phyloP scores from a whole-genome alignment of 176 grass and related monocot genomes.

The Aegilops umbellulata region DNA sequence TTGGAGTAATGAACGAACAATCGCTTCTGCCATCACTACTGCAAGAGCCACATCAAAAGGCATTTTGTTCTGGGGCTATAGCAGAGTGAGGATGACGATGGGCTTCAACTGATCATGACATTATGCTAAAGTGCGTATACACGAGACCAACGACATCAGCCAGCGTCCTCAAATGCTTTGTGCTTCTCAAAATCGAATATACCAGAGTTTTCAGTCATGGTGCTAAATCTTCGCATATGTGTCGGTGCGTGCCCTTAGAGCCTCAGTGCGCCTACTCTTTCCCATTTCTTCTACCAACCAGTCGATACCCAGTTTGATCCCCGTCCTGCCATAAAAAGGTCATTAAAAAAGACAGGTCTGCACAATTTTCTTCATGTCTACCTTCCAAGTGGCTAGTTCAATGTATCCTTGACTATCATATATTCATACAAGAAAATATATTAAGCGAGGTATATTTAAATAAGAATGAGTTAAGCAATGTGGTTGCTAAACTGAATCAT shows the following conservation, averaged over 20 bases:
- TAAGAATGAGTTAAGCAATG: not conserved
- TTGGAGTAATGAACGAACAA: constrained; percentile 2
- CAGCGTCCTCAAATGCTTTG: constrained; percentile 22
- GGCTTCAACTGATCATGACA: constrained; percentile 6
- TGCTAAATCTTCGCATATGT: constrained; percentile 61
- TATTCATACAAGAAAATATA: not conserved
- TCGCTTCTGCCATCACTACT: constrained; percentile 21
- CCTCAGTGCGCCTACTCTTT: constrained; percentile 74
- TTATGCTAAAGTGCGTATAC: not conserved
- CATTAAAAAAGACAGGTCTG: not conserved
- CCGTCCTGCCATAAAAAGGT: constrained; percentile 52
- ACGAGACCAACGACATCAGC: not conserved
- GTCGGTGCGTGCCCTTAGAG: constrained; percentile 51
- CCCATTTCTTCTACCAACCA: constrained; percentile 87
- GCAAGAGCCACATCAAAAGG: constrained; percentile 21
- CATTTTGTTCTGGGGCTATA: not conserved
- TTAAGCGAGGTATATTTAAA: not conserved
- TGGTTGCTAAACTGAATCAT: not conserved
- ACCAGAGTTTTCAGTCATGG: not conserved
- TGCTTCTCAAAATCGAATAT: constrained; percentile 6
- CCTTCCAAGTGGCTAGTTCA: not conserved
- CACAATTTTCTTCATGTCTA: not conserved
- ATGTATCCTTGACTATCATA: not conserved
- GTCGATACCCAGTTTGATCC: constrained; percentile 80
- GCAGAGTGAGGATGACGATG: not conserved